Evolutionary conservation across 495 filamentous ascomycete genomes (phyloP), one percentile per base, ranked within the genome.

Genomic region (Evernia prunastri): DNA sequence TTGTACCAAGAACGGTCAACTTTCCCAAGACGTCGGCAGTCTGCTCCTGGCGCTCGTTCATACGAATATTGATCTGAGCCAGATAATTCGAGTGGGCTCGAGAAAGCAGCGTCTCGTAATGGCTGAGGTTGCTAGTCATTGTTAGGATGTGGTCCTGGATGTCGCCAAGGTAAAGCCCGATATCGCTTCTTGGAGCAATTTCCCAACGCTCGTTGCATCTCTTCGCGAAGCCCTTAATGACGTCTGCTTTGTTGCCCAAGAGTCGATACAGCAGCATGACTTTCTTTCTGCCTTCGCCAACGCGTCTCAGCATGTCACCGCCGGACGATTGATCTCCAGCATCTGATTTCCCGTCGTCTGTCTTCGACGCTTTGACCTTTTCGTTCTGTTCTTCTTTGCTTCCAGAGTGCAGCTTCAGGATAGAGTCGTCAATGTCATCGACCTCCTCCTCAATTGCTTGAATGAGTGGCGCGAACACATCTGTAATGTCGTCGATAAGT

Each of bases 201-300:
- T 96, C 90, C 91, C 94, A 98, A 66, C 93, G 90, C 77, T 98
- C 94, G 69, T 96, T 98, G 74, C 94, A 98, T 25, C 94, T 81
- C 77, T 98, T 98, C n/a, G 94, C 94, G 67, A 98, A 97, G 3
- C 94, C 92, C 78, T 97, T 97, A 77, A 98, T 97, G 33, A 98
- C 94, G 69, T 98, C 94, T 13, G 93, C 94, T 78, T 98, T 98
- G 75, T 94, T 96, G 68, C 94, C 94, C 27, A 98, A 80, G 53
- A 98, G 80, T 39, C 94, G 83, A 73, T 96, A 97, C 64, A 97
- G 77, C 57, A 85, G 85, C 94, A 97, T 97, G 67, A 96, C 94
- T 73, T 90, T 96, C 81, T 97, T 97, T 57, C 94, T 83, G 72
- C 91, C 96, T 72, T 96, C 91, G 40, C 94, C 94, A 6, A 96